Percentiles rank a stretch among this genome's conserved stretches.
Evolutionary conservation across 331 rosid genomes (phyloP).

Genomic region (Rosa hybrid): DNA sequence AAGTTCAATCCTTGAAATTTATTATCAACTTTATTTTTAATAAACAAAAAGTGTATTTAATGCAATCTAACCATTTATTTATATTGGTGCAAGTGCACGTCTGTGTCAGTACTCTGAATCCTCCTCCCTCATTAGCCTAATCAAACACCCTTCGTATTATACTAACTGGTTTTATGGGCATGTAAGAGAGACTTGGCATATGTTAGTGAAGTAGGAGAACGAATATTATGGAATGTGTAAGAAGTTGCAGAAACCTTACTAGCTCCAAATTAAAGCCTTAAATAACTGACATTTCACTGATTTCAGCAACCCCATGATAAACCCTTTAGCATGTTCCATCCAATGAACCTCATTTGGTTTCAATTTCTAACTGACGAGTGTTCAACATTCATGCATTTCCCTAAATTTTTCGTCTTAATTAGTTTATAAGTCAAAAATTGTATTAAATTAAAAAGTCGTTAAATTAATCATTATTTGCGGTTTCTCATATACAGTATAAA

Average conservation of each 20-base stretch:
- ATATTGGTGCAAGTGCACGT: too few relatives aligned
- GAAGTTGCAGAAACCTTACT: neutral
- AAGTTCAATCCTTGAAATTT: too few relatives aligned
- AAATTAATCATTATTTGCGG: neutral
- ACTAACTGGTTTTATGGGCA: neutral
- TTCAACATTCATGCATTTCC: neutral
- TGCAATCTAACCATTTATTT: too few relatives aligned
- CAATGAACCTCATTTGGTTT: neutral
- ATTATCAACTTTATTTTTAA: too few relatives aligned
- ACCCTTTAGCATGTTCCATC: neutral
- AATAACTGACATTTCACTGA: neutral
- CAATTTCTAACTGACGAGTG: neutral
- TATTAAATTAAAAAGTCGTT: neutral
- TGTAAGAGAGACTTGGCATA: neutral
- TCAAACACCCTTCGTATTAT: neutral
- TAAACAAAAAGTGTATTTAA: too few relatives aligned
- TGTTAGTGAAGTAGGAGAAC: neutral
- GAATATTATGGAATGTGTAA: conserved; percentile 5
- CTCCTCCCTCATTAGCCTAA: neutral
- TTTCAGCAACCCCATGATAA: conserved; percentile 3
- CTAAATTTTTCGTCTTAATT: neutral
- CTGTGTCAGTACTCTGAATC: too few relatives aligned
- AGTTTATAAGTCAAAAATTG: too few relatives aligned
- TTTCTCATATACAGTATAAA: rapidly evolving
- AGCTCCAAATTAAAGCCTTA: neutral